Evolutionary conservation across 2,329 filamentous ascomycete genomes (phyloP), one percentile per base, ranked within the genome.

Genomic region (Cladophialophora immunda): DNA sequence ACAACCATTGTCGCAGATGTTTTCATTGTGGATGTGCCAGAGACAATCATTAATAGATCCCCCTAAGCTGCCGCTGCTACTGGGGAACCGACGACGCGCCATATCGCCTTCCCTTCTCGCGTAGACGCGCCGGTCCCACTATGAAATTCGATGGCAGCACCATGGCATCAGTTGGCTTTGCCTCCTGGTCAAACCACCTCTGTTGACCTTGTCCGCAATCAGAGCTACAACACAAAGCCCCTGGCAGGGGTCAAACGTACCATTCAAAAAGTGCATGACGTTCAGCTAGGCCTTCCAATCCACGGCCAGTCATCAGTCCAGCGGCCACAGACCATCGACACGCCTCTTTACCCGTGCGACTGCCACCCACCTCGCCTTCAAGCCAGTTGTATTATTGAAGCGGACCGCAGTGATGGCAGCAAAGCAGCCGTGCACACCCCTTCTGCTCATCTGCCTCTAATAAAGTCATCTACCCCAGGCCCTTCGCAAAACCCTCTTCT

Each of bases 131-230:
- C 2, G 27, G 19, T 34, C 27, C 25, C 25, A n/a, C 25, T 6
- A 55, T 32, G 27, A 34, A 11, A 30, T 27, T 7, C 47, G n/a
- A 70, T 68, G 68, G 62, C 61, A 22, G 11, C 65, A 25, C 45
- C 62, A 9, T 68, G 62, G 55, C 58, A 66, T 45, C 58, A 52
- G 15, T 34, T 50, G 25, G 45, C 76, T 55, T 84, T 87, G 75
- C 83, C 82, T 65, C 85, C 83, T 69, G 86, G 84, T 64, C 77
- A 87, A 34, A 80, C 85, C 62, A 81, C 83, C 56, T 82, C 82
- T 17, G 70, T 81, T 54, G 79, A 81, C 70, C 68, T 79, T 50
- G 78, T 75, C 53, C 78, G 78, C 52, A 78, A 80, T 57, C 77
- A 77, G 15, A 78, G 78, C 58, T 79, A 80, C 70, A 72, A 80